A percentile compares a stretch with the other conserved stretches of the same genome.
These are phyloP conservation scores for Pseudodiploospora longispora DNA, from an alignment of 2,329 filamentous ascomycete species.

Conservation along the genomic window DNA sequence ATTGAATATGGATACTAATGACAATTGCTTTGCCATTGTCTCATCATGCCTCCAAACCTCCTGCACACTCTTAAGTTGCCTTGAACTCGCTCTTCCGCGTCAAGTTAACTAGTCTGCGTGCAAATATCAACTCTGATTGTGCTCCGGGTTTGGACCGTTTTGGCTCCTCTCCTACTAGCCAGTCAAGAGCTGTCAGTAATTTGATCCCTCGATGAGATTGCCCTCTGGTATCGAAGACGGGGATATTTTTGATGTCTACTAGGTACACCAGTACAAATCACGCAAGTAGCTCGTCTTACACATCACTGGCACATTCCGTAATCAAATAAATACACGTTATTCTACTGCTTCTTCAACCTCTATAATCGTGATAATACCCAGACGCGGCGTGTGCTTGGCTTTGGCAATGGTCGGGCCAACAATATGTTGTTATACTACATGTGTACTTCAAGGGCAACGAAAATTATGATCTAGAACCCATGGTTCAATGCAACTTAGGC, in stretches of 20 bases:
- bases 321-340: no score
- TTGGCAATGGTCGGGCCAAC: no score
- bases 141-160: slow-evolving; percentile 43
- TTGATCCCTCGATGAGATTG: slow-evolving; percentile 14
- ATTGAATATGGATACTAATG: slow-evolving; percentile 22
- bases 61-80: slow-evolving; percentile 98
- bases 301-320: slow-evolving; percentile 22
- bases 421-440: no score
- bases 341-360: no score
- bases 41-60: neutral
- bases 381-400: no score
- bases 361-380: no score
- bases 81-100: slow-evolving; percentile 65
- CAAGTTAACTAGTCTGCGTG: slow-evolving; percentile 96
- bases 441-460: no score
- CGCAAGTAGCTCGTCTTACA: slow-evolving; percentile 19
- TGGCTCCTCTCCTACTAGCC: slow-evolving; percentile 29
- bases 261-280: slow-evolving; percentile 23
- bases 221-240: slow-evolving; percentile 18
- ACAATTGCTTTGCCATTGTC: slow-evolving; percentile 17
- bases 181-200: slow-evolving; percentile 23
- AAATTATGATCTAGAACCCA: no score
- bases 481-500: no score
- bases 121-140: slow-evolving; percentile 58
- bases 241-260: slow-evolving; percentile 24